phyloP scores from a whole-genome alignment of 345 rosid species.

The Reutealis trisperma region DNA sequence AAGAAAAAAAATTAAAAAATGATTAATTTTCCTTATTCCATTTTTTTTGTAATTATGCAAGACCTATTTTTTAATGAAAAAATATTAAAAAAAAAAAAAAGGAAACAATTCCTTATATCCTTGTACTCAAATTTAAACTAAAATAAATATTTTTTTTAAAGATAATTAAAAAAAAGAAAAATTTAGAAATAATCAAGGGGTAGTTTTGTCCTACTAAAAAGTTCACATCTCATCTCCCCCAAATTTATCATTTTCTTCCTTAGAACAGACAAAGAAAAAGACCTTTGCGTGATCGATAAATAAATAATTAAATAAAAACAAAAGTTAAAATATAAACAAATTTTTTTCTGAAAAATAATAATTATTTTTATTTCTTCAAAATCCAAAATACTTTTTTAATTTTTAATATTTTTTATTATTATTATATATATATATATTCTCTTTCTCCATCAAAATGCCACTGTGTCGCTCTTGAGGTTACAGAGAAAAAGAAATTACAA shows the following conservation, averaged over 20 bases:
- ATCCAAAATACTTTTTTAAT: too few relatives aligned
- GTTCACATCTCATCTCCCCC: background rate
- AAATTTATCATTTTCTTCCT: constrained; percentile 7
- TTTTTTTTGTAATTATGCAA: too few relatives aligned
- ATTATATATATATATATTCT: background rate
- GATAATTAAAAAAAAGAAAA: background rate
- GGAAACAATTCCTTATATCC: background rate
- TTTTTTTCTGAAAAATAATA: background rate
- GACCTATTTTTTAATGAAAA: too few relatives aligned
- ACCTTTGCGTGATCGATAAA: constrained; percentile 15
- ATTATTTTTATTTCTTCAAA: background rate
- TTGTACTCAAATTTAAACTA: too few relatives aligned
- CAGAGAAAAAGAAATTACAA: constrained; percentile 13
- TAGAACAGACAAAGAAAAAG: constrained; percentile 22
- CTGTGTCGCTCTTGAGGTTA: constrained; percentile 41
- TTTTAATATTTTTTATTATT: background rate
- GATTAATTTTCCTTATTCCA: too few relatives aligned
- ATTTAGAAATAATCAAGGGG: background rate
- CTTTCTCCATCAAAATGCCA: constrained; percentile 24
- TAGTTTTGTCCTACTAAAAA: constrained; percentile 6
- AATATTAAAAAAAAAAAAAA: background rate
- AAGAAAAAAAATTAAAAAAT: too few relatives aligned
- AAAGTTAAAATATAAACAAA: too few relatives aligned
- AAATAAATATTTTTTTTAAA: too few relatives aligned
- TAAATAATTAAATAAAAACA: background rate